phyloP scores from a whole-genome alignment of 352 stramenopile genomes.

The Thalassiosira mediterranea region DNA sequence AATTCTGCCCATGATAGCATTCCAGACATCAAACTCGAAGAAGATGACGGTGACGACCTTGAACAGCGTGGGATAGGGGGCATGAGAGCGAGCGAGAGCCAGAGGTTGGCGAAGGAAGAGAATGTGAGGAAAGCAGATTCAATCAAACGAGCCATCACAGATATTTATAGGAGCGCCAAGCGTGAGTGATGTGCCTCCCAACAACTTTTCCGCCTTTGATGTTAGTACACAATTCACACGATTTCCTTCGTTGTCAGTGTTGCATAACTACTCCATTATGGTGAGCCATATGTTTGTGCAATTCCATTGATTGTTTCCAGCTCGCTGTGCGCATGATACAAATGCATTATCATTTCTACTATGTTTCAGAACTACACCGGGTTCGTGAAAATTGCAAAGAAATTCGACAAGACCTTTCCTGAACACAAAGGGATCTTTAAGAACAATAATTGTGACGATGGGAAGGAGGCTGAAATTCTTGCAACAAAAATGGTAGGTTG shows the following conservation, averaged over 20 bases:
- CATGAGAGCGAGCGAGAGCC: no score
- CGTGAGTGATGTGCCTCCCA: no score
- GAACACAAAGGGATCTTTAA: conserved; percentile 74
- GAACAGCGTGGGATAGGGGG: no score
- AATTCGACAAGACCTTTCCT: conserved; percentile 90
- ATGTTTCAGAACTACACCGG: conserved; percentile 97
- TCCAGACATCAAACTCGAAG: conserved; percentile 22
- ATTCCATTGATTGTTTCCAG: no score
- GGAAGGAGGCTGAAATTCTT: conserved; percentile 66
- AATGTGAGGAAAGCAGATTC: conserved; percentile 85
- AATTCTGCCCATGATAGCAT: neutral
- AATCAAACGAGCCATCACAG: conserved; percentile 91
- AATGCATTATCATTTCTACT: no score
- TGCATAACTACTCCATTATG: conserved; percentile 96
- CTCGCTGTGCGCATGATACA: no score
- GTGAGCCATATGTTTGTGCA: conserved; percentile 12
- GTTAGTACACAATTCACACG: no score
- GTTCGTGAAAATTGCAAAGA: conserved; percentile 98
- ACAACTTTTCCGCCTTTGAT: no score
- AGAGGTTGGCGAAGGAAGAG: conserved; percentile 57
- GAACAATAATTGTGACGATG: conserved; percentile 72
- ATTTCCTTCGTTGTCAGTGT: no score
- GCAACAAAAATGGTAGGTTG: conserved; percentile 50
- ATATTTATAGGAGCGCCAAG: conserved; percentile 91
- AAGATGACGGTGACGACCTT: no score